Evolutionary conservation across 768 basidiomycete species (phyloP).

Genomic region (Myochromella boudieri): DNA sequence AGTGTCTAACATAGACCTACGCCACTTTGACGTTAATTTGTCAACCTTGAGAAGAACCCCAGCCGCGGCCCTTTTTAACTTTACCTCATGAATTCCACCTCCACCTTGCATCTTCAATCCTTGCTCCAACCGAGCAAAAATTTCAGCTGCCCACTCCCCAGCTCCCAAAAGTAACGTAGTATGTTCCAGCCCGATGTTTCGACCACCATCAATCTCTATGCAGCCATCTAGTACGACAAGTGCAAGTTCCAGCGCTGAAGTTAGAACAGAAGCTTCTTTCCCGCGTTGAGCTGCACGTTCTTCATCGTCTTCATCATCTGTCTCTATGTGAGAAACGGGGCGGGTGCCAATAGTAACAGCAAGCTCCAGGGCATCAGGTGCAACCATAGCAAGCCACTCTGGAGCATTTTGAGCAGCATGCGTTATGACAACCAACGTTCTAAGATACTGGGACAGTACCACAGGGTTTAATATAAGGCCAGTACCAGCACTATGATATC

Average conservation of each 20-base stretch:
- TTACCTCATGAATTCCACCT: slow-evolving; percentile 63
- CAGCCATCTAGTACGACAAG: slow-evolving; percentile 75
- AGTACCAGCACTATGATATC: slow-evolving; percentile 74
- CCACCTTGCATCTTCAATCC: slow-evolving; percentile 61
- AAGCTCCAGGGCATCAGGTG: slow-evolving; percentile 81
- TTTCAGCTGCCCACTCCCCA: slow-evolving; percentile 77
- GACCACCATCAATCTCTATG: slow-evolving; percentile 75
- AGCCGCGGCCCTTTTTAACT: slow-evolving; percentile 68
- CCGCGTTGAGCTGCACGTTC: slow-evolving; percentile 25
- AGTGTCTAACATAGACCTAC: slow-evolving; percentile 57
- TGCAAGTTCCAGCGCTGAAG: slow-evolving; percentile 73
- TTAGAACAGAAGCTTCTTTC: slow-evolving; percentile 74
- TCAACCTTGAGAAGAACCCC: slow-evolving; percentile 83
- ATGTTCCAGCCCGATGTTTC: slow-evolving; percentile 73
- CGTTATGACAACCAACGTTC: slow-evolving; percentile 74
- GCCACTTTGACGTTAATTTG: slow-evolving; percentile 66
- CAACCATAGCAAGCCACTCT: slow-evolving; percentile 79
- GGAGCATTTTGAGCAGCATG: slow-evolving; percentile 81
- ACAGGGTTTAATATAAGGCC: slow-evolving; percentile 81
- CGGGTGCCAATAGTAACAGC: slow-evolving; percentile 76
- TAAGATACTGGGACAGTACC: slow-evolving; percentile 73
- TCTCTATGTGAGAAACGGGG: slow-evolving; percentile 48
- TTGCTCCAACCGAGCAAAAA: slow-evolving; percentile 65
- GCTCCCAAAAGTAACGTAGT: slow-evolving; percentile 65
- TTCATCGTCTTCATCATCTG: slow-evolving; percentile 36